Conservation (phyloP, 495 filamentous ascomycete genomes). For the Oidiodendron maius region DNA sequence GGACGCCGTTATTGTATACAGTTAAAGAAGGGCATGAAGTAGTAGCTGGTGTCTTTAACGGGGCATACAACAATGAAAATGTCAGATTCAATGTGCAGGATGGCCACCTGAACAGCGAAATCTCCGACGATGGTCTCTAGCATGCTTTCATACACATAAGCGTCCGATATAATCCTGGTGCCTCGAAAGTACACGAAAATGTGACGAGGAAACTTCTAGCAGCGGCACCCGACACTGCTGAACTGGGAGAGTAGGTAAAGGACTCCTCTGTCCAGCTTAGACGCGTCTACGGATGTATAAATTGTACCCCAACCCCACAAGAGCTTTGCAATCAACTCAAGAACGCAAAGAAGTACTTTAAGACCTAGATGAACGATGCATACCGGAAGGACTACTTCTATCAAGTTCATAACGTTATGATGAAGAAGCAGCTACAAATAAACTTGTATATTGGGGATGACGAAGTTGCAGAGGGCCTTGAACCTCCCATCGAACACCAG, state of each 20-base stretch:
- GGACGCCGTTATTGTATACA: no score
- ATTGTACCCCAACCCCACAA: not conserved
- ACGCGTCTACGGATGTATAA: slow-evolving; percentile 5
- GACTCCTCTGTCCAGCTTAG: not conserved
- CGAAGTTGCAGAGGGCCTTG: not conserved
- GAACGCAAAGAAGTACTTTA: slow-evolving; percentile 5
- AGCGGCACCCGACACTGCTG: slow-evolving; percentile 11
- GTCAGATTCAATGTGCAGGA: slow-evolving; percentile 21
- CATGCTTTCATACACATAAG: slow-evolving; percentile 21
- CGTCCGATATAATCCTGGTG: slow-evolving; percentile 11
- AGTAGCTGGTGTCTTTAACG: slow-evolving; percentile 13
- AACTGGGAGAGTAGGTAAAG: slow-evolving; percentile 1
- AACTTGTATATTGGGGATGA: not conserved
- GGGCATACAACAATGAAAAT: slow-evolving; percentile 7
- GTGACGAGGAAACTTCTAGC: slow-evolving; percentile 9
- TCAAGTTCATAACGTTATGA: slow-evolving; percentile 8
- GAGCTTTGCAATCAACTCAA: slow-evolving; percentile 4
- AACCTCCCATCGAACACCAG: slow-evolving; percentile 10
- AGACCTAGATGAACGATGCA: not conserved
- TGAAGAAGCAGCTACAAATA: slow-evolving; percentile 11
- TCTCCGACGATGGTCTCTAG: slow-evolving; percentile 19
- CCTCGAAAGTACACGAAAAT: slow-evolving; percentile 5
- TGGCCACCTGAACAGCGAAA: slow-evolving; percentile 16
- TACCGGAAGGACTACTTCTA: slow-evolving; percentile 3
- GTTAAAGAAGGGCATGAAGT: slow-evolving; percentile 17